These are phyloP conservation scores for Microsporum canis DNA, from an alignment of 2,329 filamentous ascomycete genomes.

Conservation along the genomic window DNA sequence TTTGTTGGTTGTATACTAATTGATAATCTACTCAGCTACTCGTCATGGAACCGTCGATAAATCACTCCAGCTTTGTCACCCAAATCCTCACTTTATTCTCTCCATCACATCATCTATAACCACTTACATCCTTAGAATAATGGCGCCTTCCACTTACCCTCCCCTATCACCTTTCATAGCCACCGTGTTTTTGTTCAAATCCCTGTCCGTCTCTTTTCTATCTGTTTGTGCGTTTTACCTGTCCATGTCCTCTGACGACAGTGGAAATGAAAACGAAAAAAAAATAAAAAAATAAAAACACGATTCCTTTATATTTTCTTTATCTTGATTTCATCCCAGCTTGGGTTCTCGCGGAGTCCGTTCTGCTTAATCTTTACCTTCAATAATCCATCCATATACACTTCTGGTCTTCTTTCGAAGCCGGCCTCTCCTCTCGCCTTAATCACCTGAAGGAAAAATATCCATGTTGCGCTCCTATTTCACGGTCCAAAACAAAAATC, in stretches of 20 bases:
- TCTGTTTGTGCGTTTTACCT: not conserved
- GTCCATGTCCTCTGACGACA: not conserved
- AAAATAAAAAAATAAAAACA: not conserved
- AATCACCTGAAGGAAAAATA: too few species aligned
- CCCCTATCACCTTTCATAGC: not conserved
- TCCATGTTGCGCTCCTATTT: too few species aligned
- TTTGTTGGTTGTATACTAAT: not conserved
- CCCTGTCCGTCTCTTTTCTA: not conserved
- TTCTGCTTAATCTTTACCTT: too few species aligned
- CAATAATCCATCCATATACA: too few species aligned
- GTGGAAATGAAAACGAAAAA: not conserved
- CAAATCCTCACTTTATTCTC: not conserved
- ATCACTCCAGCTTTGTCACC: not conserved
- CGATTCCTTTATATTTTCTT: not conserved
- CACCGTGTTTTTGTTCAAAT: not conserved
- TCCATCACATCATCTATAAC: not conserved
- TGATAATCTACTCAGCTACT: not conserved
- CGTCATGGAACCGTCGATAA: slow-evolving; percentile 1
- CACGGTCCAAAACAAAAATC: too few species aligned
- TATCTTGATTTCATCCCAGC: not conserved
- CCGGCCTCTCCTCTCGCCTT: too few species aligned
- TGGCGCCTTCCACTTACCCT: not conserved
- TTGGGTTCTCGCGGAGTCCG: not conserved
- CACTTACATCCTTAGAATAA: not conserved
- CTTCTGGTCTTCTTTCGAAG: too few species aligned